Base-by-base conservation (phyloP, 2,329 filamentous ascomycete genomes). In the Aspergillus sp. region DNA sequence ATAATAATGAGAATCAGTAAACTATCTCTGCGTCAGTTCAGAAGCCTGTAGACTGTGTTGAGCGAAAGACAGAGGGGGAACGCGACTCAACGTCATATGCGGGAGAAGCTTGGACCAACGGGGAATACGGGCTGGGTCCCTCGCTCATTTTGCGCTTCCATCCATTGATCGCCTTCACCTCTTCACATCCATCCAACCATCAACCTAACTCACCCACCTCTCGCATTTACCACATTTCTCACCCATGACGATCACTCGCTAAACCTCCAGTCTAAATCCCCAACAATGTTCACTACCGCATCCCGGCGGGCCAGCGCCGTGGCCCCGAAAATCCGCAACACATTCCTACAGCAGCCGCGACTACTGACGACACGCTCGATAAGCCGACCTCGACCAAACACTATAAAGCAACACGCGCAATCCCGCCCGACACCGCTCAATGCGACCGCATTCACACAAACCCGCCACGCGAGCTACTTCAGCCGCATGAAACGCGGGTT, bases 401-500 rank as follows among this genome's bases (percentile, higher is more conserved):
- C 16, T 24, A 2, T 35, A 22, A 14, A 36, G 13, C 22, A 11
- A 22, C 22, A 16, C n/a, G 4, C 35, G 17, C 14, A 38, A 22
- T 14, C 2, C 14, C 22, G 20, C 7, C 14, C 35, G 19, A 17
- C 58, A 56, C 45, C 22, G 49, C 48, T 41, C 43, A 43, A 24
- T 45, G 49, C 22, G 56, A 50, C 43, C 16, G 32, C 36, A 57
- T 41, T 33, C 45, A 11, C 32, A n/a, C 55, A 53, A 51, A 47
- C 22, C 49, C 67, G 69, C 22, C 52, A 62, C 47, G 50, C 68
- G 44, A 58, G 58, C 48, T 67, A 62, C 40, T 35, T 54, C 14
- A 66, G 71, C 44, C 67, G 66, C 48, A 56, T 72, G 32, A 60
- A 61, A 20, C 62, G 65, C 53, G 63, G 62, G 49, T 69, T 69